Base-by-base conservation (phyloP, 1,284 basidiomycete species). In the Ustilago loliicola region DNA sequence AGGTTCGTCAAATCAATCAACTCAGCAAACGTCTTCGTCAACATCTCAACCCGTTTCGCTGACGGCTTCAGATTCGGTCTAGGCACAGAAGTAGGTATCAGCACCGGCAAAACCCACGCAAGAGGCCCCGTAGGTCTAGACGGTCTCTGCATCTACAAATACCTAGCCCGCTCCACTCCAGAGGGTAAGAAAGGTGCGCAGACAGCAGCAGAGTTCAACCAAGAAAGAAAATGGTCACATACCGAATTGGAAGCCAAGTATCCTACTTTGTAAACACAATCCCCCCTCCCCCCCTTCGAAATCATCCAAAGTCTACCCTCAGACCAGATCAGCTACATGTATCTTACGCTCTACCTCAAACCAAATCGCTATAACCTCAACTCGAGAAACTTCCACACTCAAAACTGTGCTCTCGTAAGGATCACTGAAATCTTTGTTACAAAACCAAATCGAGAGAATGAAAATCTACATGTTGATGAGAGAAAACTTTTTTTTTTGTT, bases 11-110 rank as follows among this genome's bases (percentile, higher is more conserved):
- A 92, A 25, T 93, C 93, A 2, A 92, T 99, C 29, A 95, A 96
- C 86, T 93, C 92, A 2, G 94, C 97, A 1, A 95, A 96, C 58
- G 94, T 94, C 9, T 99, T 93, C 83, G 91, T 98, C 75, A 99
- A 99, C 82, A 94, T 95, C 3, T 94, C 92, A 76, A 97, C 97
- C 9, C 90, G 97, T 53, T 99, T 99, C 84, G 93, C 96, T 0
- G 97, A 99, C 87, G 97, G 97, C 1, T 98, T 96, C 87, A 88
- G 97, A 64, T 99, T 95, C 87, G 97, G 97, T 0, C 94, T 98
- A 77, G 97, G 97, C 1, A 96, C 97, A 1, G 97, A 99, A 87
- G 96, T 99, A 1, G 97, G 97, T 10, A 98, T 99, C 84, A 93
- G 92, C 85, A 99, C 97, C 0, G 95, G 95, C 2, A 92, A 94